Evolutionary conservation across 192 early-diverging fungal genomes (phyloP), one percentile per base, ranked within the genome.

Genomic region (Physocladia obscura): DNA sequence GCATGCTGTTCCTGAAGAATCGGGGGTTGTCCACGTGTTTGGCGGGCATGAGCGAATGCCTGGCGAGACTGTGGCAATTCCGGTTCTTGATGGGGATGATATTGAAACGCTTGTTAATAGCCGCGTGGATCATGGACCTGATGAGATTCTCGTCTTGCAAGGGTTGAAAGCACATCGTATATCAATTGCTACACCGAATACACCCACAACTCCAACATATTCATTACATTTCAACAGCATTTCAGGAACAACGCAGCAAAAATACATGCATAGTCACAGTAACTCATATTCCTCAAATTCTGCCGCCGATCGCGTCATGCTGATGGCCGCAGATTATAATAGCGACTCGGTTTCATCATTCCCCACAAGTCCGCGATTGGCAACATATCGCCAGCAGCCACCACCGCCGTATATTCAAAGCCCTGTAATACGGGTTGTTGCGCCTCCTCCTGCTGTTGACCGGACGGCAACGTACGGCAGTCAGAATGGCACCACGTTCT

Each of bases 161-260:
- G 65, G 65, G n/a, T 27, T 68, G 51, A 54, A 68, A 29, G 65
- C 65, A 5, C 65, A 68, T 38, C 49, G 65, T 4, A 4, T 68
- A 62, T 5, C 21, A 11, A 48, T 35, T 22, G 22, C 30, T 22
- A 54, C 24, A 54, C 8, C 26, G 26, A 4, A 26, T 5, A 24
- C 57, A 34, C 8, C 57, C 11, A 11, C 57, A 36, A 38, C 60
- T 44, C 6, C 60, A 21, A n/a, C n/a, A n/a, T n/a, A n/a, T n/a
- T n/a, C n/a, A n/a, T n/a, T n/a, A n/a, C n/a, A n/a, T n/a, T n/a
- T n/a, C n/a, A n/a, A n/a, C n/a, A n/a, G n/a, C n/a, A n/a, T n/a
- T n/a, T 44, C 40, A n/a, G 11, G 8, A 13, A 44, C 40, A 44
- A n/a, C n/a, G 40, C 8, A 44, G n/a, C 40, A 44, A n/a, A n/a